These are phyloP conservation scores for Pseudocercospora ulei DNA, from an alignment of 2,329 filamentous ascomycete species.

Conservation along the genomic window DNA sequence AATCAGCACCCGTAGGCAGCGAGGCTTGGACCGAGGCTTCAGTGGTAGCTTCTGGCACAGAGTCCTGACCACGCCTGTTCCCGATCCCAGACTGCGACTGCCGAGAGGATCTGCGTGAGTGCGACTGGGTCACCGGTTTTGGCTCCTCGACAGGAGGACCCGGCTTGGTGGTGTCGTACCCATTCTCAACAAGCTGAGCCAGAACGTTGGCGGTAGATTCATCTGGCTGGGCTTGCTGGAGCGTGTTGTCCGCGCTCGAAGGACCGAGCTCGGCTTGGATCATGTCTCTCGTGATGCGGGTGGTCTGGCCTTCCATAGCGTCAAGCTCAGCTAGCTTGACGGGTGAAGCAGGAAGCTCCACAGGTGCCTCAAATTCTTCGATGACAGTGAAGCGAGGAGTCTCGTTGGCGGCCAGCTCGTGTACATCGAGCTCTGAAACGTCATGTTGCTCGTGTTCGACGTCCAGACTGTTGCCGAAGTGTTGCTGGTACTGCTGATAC, in stretches of 20 bases:
- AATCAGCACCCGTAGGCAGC: slow-evolving; percentile 27
- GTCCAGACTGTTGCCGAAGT: slow-evolving; percentile 17
- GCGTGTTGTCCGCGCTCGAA: slow-evolving; percentile 23
- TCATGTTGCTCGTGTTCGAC: slow-evolving; percentile 20
- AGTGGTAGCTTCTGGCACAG: slow-evolving; percentile 21
- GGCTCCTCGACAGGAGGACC: background rate
- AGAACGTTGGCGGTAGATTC: slow-evolving; percentile 19
- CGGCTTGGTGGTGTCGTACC: slow-evolving; percentile 6
- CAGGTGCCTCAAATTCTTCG: slow-evolving; percentile 31
- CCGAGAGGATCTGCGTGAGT: slow-evolving; percentile 14
- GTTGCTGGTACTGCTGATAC: slow-evolving; percentile 16
- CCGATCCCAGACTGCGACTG: slow-evolving; percentile 8
- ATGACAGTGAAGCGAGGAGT: slow-evolving; percentile 30
- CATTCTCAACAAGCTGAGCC: slow-evolving; percentile 15
- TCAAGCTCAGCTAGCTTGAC: slow-evolving; percentile 30
- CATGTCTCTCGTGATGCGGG: slow-evolving; percentile 33
- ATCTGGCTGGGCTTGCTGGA: slow-evolving; percentile 17
- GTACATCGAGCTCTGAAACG: slow-evolving; percentile 25
- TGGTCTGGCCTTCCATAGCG: slow-evolving; percentile 20
- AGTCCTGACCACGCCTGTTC: slow-evolving; percentile 16
- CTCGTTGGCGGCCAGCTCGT: slow-evolving; percentile 32
- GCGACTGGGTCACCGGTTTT: slow-evolving; percentile 1
- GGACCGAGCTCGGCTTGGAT: slow-evolving; percentile 32
- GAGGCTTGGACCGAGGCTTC: slow-evolving; percentile 22
- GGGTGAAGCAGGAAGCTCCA: slow-evolving; percentile 33